These are phyloP conservation scores for Sporothrix pseudoabietina DNA, from an alignment of 2,329 filamentous ascomycete genomes.

Conservation along the genomic window DNA sequence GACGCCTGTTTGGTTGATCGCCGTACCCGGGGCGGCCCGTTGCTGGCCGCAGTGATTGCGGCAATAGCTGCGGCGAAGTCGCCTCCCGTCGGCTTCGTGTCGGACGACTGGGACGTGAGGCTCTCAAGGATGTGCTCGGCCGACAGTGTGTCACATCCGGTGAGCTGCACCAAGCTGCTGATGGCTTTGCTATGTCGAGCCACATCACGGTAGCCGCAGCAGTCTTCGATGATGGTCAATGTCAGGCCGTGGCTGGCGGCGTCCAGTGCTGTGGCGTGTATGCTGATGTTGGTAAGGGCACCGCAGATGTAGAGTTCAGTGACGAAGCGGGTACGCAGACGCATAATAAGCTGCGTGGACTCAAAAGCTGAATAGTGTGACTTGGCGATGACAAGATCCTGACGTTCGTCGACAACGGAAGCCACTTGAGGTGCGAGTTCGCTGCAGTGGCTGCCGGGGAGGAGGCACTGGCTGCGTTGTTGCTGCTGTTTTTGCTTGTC, in stretches of 20 bases:
- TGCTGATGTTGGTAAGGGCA: conserved; percentile 80
- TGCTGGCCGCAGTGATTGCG: conserved; percentile 29
- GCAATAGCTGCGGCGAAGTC: conserved; percentile 27
- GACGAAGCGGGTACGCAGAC: conserved; percentile 81
- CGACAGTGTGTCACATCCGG: conserved; percentile 68
- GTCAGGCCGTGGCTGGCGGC: conserved; percentile 83
- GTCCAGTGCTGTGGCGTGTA: conserved; percentile 89
- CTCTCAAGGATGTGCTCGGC: conserved; percentile 58
- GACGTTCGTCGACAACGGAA: conserved; percentile 47
- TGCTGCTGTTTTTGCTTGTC: conserved; percentile 42
- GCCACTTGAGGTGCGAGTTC: conserved; percentile 50
- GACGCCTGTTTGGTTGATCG: conserved; percentile 19
- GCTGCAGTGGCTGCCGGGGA: conserved; percentile 49
- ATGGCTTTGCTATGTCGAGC: conserved; percentile 71
- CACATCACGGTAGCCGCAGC: conserved; percentile 76
- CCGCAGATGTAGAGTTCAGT: conserved; percentile 91
- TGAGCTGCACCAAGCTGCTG: conserved; percentile 69
- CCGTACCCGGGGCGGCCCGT: conserved; percentile 22
- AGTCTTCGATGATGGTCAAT: conserved; percentile 88
- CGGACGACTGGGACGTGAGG: conserved; percentile 22
- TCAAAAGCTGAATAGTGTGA: conserved; percentile 87
- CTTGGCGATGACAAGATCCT: conserved; percentile 63
- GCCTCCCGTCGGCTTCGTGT: not conserved
- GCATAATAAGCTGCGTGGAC: conserved; percentile 69
- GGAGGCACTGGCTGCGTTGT: conserved; percentile 44